These are phyloP conservation scores for Naganishia vaughanmartiniae DNA, from an alignment of 768 basidiomycete genomes.

Conservation along the genomic window DNA sequence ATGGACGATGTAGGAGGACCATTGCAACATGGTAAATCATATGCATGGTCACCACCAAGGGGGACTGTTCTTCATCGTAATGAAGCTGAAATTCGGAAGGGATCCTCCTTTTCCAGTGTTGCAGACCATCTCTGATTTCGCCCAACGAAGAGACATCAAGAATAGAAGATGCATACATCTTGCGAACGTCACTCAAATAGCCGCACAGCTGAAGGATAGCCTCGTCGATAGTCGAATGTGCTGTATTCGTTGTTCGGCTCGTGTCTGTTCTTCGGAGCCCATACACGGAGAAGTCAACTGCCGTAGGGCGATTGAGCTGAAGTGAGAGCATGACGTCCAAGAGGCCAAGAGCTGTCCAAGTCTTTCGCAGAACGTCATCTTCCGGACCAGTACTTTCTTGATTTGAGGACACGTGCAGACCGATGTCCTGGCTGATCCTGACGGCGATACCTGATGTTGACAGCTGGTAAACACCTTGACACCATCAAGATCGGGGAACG, in stretches of 20 bases:
- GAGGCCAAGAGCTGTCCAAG: slow-evolving; percentile 19
- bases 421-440: slow-evolving; percentile 29
- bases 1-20: slow-evolving; percentile 29
- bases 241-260: background rate
- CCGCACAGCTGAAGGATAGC: slow-evolving; percentile 9
- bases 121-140: slow-evolving; percentile 8
- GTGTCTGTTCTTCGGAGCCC: background rate
- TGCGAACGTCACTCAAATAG: slow-evolving; percentile 15
- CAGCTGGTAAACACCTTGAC: background rate
- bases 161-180: slow-evolving; percentile 19
- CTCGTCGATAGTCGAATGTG: slow-evolving; percentile 5
- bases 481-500: background rate
- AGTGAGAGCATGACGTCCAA: slow-evolving; percentile 29
- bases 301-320: slow-evolving; percentile 31
- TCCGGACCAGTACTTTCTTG: background rate
- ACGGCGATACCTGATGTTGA: slow-evolving; percentile 25
- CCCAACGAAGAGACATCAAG: slow-evolving; percentile 4
- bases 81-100: slow-evolving; percentile 20
- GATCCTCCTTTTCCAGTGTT: slow-evolving; percentile 19
- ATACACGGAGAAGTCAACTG: slow-evolving; percentile 19
- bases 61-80: slow-evolving; percentile 12
- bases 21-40: slow-evolving; percentile 30
- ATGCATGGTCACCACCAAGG: slow-evolving; percentile 23
- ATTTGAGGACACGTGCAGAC: slow-evolving; percentile 13
- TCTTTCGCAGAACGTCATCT: background rate